Evolutionary conservation across 23 red algal genomes (phyloP).

Genomic region (Gracilaria vermiculophylla): DNA sequence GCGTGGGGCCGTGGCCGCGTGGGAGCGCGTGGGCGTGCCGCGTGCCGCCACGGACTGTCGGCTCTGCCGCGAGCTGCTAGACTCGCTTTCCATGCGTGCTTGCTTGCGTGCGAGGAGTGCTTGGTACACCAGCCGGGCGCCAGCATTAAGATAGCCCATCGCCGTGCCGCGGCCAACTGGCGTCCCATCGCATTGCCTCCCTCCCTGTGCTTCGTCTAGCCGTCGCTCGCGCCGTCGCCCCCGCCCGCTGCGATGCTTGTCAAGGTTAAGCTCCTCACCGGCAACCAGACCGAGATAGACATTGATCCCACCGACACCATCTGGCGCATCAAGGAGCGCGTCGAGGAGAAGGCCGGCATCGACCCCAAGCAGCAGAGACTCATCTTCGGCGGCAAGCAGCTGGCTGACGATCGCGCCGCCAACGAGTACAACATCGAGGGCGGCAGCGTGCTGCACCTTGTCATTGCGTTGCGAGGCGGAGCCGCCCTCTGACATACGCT

Average conservation of each 20-base stretch:
- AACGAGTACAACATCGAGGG: slow-evolving; percentile 98
- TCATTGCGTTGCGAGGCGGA: slow-evolving; percentile 92
- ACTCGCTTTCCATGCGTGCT: not conserved
- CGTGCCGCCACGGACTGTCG: too few species aligned
- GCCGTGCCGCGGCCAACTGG: too few species aligned
- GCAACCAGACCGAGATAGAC: slow-evolving; percentile 96
- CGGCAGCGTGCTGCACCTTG: slow-evolving; percentile 94
- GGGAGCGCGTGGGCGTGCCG: too few species aligned
- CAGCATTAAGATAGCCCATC: too few species aligned
- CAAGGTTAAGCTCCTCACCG: slow-evolving; percentile 97
- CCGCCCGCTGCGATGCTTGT: slow-evolving; percentile 74
- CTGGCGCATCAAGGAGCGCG: slow-evolving; percentile 91
- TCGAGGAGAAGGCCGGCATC: slow-evolving; percentile 99
- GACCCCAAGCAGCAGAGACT: slow-evolving; percentile 95
- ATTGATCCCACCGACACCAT: slow-evolving; percentile 95
- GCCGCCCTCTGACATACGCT: not conserved
- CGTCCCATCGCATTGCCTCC: too few species aligned
- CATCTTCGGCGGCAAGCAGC: slow-evolving; percentile 93
- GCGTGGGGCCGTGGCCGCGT: too few species aligned
- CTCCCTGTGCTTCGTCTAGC: not conserved
- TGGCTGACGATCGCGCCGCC: slow-evolving; percentile 85
- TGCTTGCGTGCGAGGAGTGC: not conserved
- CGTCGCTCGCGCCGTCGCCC: not conserved
- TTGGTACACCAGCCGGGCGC: too few species aligned
- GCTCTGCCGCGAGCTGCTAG: not conserved